phyloP scores from a whole-genome alignment of 2,329 filamentous ascomycete species.

The Escovopsis sp. region DNA sequence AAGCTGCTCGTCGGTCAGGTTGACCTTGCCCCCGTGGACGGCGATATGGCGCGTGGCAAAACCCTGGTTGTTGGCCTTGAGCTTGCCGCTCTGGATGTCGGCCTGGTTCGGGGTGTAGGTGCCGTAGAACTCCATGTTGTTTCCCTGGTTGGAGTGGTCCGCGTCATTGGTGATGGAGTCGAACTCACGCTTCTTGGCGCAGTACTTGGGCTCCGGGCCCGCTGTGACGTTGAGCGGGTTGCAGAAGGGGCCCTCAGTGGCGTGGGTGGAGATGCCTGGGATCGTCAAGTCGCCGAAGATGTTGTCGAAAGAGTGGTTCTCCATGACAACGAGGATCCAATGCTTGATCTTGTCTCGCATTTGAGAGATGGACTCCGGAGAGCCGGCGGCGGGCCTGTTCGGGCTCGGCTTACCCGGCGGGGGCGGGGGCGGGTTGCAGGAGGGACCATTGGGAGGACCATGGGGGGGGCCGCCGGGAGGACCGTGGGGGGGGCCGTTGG shows the following conservation, averaged over 20 bases:
- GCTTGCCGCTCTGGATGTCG: conserved; percentile 17
- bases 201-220: conserved; percentile 10
- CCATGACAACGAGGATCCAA: conserved; percentile 31
- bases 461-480: no score
- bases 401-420: no score
- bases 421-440: no score
- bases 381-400: neutral
- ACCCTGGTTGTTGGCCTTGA: conserved; percentile 18
- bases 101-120: conserved; percentile 23
- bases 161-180: conserved; percentile 28
- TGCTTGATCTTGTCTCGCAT: conserved; percentile 29
- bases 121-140: conserved; percentile 29
- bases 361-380: conserved; percentile 9
- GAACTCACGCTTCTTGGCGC: conserved; percentile 20
- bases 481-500: no score
- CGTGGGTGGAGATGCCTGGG: conserved; percentile 24
- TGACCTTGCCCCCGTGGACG: conserved; percentile 16
- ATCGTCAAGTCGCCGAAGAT: conserved; percentile 25
- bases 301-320: conserved; percentile 31
- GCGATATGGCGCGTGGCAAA: conserved; percentile 27
- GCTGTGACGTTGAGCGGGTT: conserved; percentile 22
- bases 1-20: conserved; percentile 15
- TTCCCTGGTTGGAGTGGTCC: conserved; percentile 25
- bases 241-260: conserved; percentile 27
- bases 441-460: no score